phyloP scores from a whole-genome alignment of 2,329 filamentous ascomycete species.

The Didymella exigua region DNA sequence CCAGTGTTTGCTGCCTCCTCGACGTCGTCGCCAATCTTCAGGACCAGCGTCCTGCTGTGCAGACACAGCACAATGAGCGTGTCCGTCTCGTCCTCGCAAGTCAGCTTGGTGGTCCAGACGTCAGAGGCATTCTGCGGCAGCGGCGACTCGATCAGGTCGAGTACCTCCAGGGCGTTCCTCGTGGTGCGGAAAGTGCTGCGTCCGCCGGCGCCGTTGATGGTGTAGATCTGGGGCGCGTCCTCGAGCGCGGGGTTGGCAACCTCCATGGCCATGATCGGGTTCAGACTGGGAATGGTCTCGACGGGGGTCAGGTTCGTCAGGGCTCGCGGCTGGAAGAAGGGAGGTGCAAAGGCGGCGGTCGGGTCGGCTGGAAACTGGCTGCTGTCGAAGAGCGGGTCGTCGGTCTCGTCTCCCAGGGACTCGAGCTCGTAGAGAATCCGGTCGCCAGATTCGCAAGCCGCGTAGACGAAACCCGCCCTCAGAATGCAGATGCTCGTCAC shows the following conservation, averaged over 20 bases:
- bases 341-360: slow-evolving; percentile 71
- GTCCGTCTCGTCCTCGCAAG: slow-evolving; percentile 81
- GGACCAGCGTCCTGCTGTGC: slow-evolving; percentile 83
- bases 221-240: slow-evolving; percentile 95
- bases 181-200: slow-evolving; percentile 89
- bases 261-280: slow-evolving; percentile 88
- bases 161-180: slow-evolving; percentile 90
- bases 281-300: slow-evolving; percentile 85
- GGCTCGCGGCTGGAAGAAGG: slow-evolving; percentile 82
- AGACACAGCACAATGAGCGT: slow-evolving; percentile 96
- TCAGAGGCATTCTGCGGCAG: slow-evolving; percentile 85
- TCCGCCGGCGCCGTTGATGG: slow-evolving; percentile 85
- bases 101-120: slow-evolving; percentile 94
- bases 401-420: slow-evolving; percentile 93
- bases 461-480: slow-evolving; percentile 94
- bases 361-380: slow-evolving; percentile 81
- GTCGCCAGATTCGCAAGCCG: slow-evolving; percentile 90
- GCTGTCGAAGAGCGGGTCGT: slow-evolving; percentile 84
- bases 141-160: slow-evolving; percentile 94
- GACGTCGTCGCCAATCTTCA: slow-evolving; percentile 95
- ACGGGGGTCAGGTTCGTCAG: slow-evolving; percentile 83
- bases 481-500: slow-evolving; percentile 88
- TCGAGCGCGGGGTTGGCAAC: slow-evolving; percentile 89
- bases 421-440: slow-evolving; percentile 97
- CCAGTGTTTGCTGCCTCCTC: slow-evolving; percentile 94